phyloP scores from a whole-genome alignment of 2,329 filamentous ascomycete genomes.

The Diaporthe citrichinensis region DNA sequence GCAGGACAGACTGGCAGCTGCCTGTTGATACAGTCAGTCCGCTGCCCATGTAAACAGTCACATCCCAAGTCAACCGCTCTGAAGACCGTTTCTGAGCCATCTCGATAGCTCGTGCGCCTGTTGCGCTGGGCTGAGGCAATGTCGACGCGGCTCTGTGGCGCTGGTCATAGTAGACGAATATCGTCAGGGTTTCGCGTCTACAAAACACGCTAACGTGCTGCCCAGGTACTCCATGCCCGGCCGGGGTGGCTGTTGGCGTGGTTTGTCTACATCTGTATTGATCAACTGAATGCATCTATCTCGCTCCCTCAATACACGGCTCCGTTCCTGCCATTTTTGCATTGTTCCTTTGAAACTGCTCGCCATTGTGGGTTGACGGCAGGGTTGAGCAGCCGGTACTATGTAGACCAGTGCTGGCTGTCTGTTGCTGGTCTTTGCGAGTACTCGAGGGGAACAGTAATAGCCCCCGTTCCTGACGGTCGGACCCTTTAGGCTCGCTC shows the following conservation, averaged over 20 bases:
- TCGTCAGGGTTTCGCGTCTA: constrained; percentile 14
- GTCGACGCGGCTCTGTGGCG: constrained; percentile 6
- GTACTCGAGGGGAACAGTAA: not conserved
- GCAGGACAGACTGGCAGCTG: not conserved
- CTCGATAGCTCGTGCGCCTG: not conserved
- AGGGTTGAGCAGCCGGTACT: not conserved
- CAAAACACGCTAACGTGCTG: constrained; percentile 3
- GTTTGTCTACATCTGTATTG: not conserved
- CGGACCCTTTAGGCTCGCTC: not conserved
- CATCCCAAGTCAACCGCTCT: not conserved
- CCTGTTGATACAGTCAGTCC: not conserved
- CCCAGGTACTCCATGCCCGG: not conserved
- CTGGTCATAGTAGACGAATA: not conserved
- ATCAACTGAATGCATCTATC: not conserved
- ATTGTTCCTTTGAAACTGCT: constrained; percentile 19
- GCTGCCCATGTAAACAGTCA: not conserved
- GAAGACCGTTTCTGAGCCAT: not conserved
- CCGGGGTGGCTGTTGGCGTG: not conserved
- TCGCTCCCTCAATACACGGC: no score
- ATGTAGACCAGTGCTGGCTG: not conserved
- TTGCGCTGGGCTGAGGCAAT: not conserved
- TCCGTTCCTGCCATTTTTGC: not conserved
- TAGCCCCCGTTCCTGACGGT: not conserved
- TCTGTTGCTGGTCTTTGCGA: not conserved
- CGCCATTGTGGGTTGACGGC: constrained; percentile 5